These are phyloP conservation scores for Podospora sp. DNA, from an alignment of 495 filamentous ascomycete genomes.

Conservation along the genomic window DNA sequence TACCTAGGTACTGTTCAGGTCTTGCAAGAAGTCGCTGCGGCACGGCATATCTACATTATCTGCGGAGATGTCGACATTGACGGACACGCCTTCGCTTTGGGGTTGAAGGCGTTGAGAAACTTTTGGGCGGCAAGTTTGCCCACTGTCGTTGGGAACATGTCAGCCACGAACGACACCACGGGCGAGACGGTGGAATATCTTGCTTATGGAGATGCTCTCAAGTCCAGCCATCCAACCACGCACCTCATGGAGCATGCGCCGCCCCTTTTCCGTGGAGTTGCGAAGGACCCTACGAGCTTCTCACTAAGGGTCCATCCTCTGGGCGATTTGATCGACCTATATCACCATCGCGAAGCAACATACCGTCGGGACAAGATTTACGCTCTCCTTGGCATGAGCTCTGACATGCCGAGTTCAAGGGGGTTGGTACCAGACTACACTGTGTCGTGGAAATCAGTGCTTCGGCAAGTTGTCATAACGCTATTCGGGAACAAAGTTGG, in stretches of 20 bases:
- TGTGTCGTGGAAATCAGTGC: too few relatives aligned
- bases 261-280: neutral
- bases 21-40: conserved; percentile 15
- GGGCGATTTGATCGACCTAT: neutral
- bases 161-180: too few relatives aligned
- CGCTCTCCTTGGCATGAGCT: neutral
- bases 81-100: conserved; percentile 11
- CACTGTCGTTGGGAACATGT: too few relatives aligned
- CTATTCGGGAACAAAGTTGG: too few relatives aligned
- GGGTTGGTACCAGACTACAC: too few relatives aligned
- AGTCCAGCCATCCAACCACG: neutral
- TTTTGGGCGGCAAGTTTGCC: too few relatives aligned
- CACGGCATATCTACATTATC: conserved; percentile 12
- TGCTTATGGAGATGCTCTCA: neutral
- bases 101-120: neutral
- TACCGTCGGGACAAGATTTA: neutral
- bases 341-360: neutral
- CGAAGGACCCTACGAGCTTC: neutral
- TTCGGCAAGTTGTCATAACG: too few relatives aligned
- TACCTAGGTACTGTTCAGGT: neutral
- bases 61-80: conserved; percentile 7
- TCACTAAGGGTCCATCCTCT: neutral
- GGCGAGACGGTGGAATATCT: neutral
- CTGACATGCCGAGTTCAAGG: neutral
- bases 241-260: neutral